A percentile compares a stretch with the other conserved stretches of the same genome.
Conservation (phyloP, 441 rosid species). For the Gossypium davidsonii region DNA sequence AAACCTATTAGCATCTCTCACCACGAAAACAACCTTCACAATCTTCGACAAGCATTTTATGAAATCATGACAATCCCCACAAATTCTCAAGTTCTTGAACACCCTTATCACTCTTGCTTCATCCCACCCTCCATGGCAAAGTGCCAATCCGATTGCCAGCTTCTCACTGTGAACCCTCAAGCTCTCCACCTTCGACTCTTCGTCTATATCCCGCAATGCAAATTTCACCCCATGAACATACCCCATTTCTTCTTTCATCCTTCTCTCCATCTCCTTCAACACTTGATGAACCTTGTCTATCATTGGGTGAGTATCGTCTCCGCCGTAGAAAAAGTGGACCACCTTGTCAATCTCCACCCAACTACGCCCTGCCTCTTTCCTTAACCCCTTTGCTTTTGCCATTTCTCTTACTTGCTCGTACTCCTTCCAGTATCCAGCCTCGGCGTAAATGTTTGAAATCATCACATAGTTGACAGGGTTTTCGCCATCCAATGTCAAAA, state of each 20-base stretch:
- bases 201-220: conserved; percentile 67
- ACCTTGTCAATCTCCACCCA: conserved; percentile 75
- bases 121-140: conserved; percentile 33
- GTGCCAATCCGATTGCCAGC: conserved; percentile 52
- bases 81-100: conserved; percentile 58
- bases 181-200: conserved; percentile 58
- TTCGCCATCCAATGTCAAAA: conserved; percentile 45
- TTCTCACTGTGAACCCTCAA: conserved; percentile 59
- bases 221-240: conserved; percentile 42
- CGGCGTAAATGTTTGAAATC: conserved; percentile 77
- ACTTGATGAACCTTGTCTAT: conserved; percentile 37
- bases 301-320: conserved; percentile 56
- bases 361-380: conserved; percentile 74
- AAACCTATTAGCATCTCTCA: conserved; percentile 58
- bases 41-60: conserved; percentile 49
- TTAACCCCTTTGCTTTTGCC: conserved; percentile 43
- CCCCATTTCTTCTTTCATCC: conserved; percentile 65
- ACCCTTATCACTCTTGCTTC: conserved; percentile 37
- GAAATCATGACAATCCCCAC: conserved; percentile 48
- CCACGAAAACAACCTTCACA: conserved; percentile 32
- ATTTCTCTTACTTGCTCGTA: conserved; percentile 46
- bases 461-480: conserved; percentile 76
- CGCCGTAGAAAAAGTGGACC: conserved; percentile 54
- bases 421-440: conserved; percentile 63
- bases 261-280: conserved; percentile 55